phyloP scores from a whole-genome alignment of 2,329 filamentous ascomycete species.

The Fusarium cicatricum region DNA sequence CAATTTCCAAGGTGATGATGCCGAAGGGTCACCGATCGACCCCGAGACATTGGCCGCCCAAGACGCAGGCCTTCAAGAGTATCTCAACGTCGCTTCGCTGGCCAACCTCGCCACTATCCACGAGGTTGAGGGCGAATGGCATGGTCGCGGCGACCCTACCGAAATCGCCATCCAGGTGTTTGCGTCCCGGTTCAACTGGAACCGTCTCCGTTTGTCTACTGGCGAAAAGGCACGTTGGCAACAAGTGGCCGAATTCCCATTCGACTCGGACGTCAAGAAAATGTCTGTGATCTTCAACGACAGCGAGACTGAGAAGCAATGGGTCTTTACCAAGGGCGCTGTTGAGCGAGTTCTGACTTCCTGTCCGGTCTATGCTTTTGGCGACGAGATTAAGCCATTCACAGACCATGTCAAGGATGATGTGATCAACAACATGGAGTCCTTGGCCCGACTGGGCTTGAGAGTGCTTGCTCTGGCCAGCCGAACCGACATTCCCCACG shows the following conservation, averaged over 20 bases:
- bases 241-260: constrained; percentile 73
- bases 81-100: constrained; percentile 69
- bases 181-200: constrained; percentile 72
- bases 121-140: constrained; percentile 63
- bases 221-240: constrained; percentile 61
- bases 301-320: constrained; percentile 49
- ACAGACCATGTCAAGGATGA: constrained; percentile 61
- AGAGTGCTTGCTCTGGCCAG: constrained; percentile 74
- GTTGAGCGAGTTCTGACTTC: constrained; percentile 73
- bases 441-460: constrained; percentile 70
- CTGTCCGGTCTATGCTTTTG: constrained; percentile 62
- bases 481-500: constrained; percentile 51
- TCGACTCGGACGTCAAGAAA: constrained; percentile 78
- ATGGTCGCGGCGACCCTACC: constrained; percentile 68
- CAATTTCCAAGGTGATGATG: constrained; percentile 38
- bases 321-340: constrained; percentile 71
- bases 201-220: constrained; percentile 60
- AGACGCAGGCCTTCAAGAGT: constrained; percentile 60
- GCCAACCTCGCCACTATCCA: constrained; percentile 72
- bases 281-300: constrained; percentile 75
- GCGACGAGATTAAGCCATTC: constrained; percentile 55
- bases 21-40: constrained; percentile 40
- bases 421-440: constrained; percentile 74
- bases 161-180: constrained; percentile 82
- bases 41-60: constrained; percentile 49